These are phyloP conservation scores for Tubosaeta brunneosetosa DNA, from an alignment of 768 basidiomycete species.

Conservation along the genomic window DNA sequence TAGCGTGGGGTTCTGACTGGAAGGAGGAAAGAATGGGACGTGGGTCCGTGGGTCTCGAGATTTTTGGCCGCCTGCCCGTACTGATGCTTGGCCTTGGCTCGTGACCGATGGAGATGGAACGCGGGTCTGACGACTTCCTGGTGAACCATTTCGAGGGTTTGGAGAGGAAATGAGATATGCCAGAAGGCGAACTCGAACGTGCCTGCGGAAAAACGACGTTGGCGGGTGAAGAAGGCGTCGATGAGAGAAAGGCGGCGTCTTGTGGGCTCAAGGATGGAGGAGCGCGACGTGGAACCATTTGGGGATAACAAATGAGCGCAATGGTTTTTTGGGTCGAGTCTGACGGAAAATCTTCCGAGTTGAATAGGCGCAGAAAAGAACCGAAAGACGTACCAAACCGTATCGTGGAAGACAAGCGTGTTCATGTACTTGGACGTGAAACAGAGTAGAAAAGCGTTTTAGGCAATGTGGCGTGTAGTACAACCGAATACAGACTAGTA, in stretches of 20 bases:
- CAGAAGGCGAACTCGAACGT: constrained; percentile 61
- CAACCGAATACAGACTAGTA: neutral
- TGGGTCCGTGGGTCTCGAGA: constrained; percentile 80
- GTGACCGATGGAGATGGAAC: constrained; percentile 34
- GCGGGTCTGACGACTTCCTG: constrained; percentile 53
- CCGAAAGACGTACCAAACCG: constrained; percentile 7
- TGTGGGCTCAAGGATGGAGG: constrained; percentile 38
- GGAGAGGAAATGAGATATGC: constrained; percentile 60
- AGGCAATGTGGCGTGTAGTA: constrained; percentile 21
- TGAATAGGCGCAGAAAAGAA: neutral
- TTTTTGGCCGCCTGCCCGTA: constrained; percentile 64
- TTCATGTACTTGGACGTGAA: constrained; percentile 21
- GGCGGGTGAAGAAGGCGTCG: constrained; percentile 31
- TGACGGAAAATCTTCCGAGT: neutral
- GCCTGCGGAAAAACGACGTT: constrained; percentile 37
- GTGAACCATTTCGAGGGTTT: constrained; percentile 72
- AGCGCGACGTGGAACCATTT: constrained; percentile 51
- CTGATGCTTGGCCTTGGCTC: constrained; percentile 50
- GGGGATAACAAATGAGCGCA: constrained; percentile 9
- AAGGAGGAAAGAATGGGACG: constrained; percentile 56
- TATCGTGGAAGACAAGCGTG: neutral
- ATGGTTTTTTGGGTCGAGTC: constrained; percentile 4
- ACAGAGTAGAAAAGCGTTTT: constrained; percentile 12
- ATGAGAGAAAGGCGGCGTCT: constrained; percentile 22
- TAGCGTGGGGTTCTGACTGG: constrained; percentile 44